A percentile compares a stretch with the other conserved stretches of the same genome.
Conservation (phyloP, 257 asterid species). For the Linderniella brevidens region DNA sequence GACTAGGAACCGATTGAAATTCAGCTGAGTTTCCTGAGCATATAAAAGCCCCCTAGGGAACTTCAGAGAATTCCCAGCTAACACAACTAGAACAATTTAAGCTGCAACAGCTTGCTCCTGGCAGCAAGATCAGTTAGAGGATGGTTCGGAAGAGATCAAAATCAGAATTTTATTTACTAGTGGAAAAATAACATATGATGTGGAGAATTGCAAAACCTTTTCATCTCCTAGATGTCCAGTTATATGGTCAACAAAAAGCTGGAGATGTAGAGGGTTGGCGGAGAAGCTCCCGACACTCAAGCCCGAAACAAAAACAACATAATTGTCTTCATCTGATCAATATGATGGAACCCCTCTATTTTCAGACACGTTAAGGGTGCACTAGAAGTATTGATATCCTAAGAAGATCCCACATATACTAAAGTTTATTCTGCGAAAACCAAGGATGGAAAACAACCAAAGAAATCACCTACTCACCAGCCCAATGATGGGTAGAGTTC, state of each 20-base stretch:
- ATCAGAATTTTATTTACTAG: not conserved
- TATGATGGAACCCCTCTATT: too few relatives aligned
- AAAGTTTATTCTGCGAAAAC: too few relatives aligned
- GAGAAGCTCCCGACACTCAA: slow-evolving; percentile 64
- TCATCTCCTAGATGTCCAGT: slow-evolving; percentile 98
- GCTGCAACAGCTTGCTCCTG: slow-evolving; percentile 84
- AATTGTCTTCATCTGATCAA: slow-evolving; percentile 77
- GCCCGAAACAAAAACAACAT: slow-evolving; percentile 74
- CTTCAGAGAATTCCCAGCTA: slow-evolving; percentile 87
- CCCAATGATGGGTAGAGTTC: too few relatives aligned
- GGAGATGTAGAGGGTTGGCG: slow-evolving; percentile 76
- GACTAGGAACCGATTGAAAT: not conserved
- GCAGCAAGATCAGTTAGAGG: not conserved
- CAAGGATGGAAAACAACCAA: too few relatives aligned
- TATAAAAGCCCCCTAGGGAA: slow-evolving; percentile 57
- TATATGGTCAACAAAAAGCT: slow-evolving; percentile 87
- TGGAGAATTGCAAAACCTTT: slow-evolving; percentile 26
- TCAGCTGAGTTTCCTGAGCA: slow-evolving; percentile 49
- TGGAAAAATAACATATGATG: not conserved
- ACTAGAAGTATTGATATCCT: too few relatives aligned
- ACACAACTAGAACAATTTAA: slow-evolving; percentile 74
- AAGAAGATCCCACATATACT: too few relatives aligned
- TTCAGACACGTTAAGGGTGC: too few relatives aligned
- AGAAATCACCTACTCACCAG: too few relatives aligned
- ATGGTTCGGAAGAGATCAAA: not conserved